Base-by-base conservation (phyloP, 306 rosid species). In the Inga laurina region DNA sequence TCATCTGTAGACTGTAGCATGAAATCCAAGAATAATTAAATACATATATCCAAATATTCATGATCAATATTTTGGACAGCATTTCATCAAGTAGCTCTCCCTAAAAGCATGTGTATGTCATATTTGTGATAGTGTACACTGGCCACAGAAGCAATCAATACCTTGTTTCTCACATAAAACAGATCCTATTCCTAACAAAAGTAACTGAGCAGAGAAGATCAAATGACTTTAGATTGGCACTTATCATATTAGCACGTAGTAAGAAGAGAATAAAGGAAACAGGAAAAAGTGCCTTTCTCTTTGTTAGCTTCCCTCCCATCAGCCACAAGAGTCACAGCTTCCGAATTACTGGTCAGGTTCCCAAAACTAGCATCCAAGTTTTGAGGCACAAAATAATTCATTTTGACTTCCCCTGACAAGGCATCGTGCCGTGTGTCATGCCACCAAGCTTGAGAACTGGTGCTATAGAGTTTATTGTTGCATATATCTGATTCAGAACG, bases 361-460 rank as follows among this genome's bases (percentile, higher is more conserved):
- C 43, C 74, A 49, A 74, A 85, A 85, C 67, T 73, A 54, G n/a
- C 73, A 48, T 57, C 57, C 43, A 52, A 45, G 21, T 7, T 19
- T 35, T 78, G 80, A 18, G 88, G 80, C 65, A 39, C 52, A 57
- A 75, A 82, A 48, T 77, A 68, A 69, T 64, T 79, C 48, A 49
- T 75, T 37, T 69, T 35, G 44, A 39, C 81, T 43, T 75, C 79
- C 30, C 81, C 81, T 13, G 85, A 22, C 56, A 74, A 80, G 81
- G 79, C 67, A 16, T 70, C 79, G 18, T 81, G 88, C 37, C 75
- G 68, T 43, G 76, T 57, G 48, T 44, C 78, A 34, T 61, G 57
- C 85, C 85, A 82, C 86, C 88, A 82, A 52, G 86, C 69, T 73
- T 73, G 81, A 46, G 78, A 72, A 46, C 54, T 14, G 12, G 68